A percentile compares a stretch with the other conserved stretches of the same genome.
Conservation (phyloP, 805 yeast species). For the Metschnikowia similis region DNA sequence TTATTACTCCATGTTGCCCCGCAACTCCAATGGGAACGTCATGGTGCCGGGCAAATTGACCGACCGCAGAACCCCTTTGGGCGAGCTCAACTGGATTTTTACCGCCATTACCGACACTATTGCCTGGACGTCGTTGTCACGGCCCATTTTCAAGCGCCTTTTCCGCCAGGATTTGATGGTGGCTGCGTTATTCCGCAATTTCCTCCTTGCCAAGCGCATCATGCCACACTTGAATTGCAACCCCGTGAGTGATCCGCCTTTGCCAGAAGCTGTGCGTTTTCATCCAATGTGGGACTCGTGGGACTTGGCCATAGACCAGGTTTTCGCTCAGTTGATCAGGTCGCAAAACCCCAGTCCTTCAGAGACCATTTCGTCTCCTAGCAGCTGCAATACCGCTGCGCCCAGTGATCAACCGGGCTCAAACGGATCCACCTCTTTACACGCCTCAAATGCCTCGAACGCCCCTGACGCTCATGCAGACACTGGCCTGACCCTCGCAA, state of each 20-base stretch:
- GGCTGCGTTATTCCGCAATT: slow-evolving; percentile 92
- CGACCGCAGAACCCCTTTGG: slow-evolving; percentile 91
- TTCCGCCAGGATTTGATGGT: slow-evolving; percentile 96
- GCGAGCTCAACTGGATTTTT: slow-evolving; percentile 95
- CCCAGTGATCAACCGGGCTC: neutral
- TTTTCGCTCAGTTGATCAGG: slow-evolving; percentile 65
- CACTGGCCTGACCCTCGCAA: slow-evolving; percentile 25
- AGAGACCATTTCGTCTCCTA: neutral
- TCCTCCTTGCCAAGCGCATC: slow-evolving; percentile 83
- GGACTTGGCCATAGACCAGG: slow-evolving; percentile 96
- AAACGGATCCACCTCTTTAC: neutral
- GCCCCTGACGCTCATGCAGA: neutral
- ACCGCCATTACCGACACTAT: slow-evolving; percentile 97
- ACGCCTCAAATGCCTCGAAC: neutral
- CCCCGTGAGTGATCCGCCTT: slow-evolving; percentile 89
- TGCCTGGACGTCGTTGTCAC: slow-evolving; percentile 90
- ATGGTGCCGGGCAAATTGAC: slow-evolving; percentile 86
- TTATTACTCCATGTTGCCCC: slow-evolving; percentile 44
- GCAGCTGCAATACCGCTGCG: neutral
- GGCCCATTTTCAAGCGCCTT: slow-evolving; percentile 82
- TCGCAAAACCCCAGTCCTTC: slow-evolving; percentile 20
- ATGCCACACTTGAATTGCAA: slow-evolving; percentile 93
- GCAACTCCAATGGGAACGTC: slow-evolving; percentile 50
- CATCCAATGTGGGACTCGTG: slow-evolving; percentile 98
- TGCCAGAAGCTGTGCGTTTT: slow-evolving; percentile 74